Conservation (phyloP, 2,329 filamentous ascomycete genomes). For the Lachnellula cervina region DNA sequence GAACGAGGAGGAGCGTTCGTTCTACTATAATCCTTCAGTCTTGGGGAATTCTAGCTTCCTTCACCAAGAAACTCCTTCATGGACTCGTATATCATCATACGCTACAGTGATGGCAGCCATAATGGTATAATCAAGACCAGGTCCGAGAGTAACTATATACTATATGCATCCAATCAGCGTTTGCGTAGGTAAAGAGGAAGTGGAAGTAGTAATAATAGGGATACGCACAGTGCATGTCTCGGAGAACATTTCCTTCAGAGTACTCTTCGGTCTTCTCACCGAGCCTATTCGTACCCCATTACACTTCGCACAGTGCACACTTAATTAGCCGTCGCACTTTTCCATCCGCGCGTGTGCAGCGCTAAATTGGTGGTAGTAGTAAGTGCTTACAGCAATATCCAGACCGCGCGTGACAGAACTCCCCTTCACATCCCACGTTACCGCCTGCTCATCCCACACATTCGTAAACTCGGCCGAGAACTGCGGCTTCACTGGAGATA, state of each 20-base stretch:
- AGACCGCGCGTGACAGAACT: not conserved
- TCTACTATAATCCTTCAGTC: too few relatives aligned
- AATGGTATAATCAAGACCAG: slow-evolving; percentile 6
- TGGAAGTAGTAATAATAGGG: not conserved
- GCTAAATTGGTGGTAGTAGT: not conserved
- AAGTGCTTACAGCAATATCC: slow-evolving; percentile 3
- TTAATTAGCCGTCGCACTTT: not conserved
- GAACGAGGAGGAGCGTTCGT: too few relatives aligned
- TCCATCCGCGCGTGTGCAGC: too few relatives aligned
- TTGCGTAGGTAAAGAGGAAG: not conserved
- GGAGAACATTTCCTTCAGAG: not conserved
- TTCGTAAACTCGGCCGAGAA: slow-evolving; percentile 7
- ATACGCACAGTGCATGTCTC: slow-evolving; percentile 5
- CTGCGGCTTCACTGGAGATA: not conserved
- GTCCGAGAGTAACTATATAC: slow-evolving; percentile 6
- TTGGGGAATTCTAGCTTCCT: too few relatives aligned
- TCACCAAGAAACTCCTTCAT: too few relatives aligned
- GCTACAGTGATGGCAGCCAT: slow-evolving; percentile 3
- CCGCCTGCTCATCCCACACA: slow-evolving; percentile 2
- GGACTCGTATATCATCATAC: slow-evolving; percentile 1
- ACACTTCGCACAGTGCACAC: not conserved
- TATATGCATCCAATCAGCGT: not conserved
- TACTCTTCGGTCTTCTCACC: not conserved
- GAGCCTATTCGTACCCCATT: slow-evolving; percentile 4
- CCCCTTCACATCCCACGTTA: slow-evolving; percentile 4